Base-by-base conservation (phyloP, 129 eudicot genomes). In the Centella asiatica region DNA sequence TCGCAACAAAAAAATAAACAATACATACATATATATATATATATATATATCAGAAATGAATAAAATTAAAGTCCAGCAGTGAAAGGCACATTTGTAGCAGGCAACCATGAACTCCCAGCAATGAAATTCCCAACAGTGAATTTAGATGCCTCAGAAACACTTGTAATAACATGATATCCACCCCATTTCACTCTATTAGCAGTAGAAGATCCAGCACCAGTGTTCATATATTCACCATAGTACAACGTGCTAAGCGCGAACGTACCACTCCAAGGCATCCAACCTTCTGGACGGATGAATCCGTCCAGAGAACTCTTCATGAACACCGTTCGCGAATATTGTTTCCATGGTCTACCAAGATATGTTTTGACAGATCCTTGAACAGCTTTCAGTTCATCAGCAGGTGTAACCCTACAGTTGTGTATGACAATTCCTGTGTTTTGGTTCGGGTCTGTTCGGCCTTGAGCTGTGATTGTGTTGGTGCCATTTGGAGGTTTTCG, bases 361-460 rank as follows among this genome's bases (percentile, higher is more conserved):
- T 52, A 52, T 13, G 57, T 52, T 12, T 52, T 26, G 12, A 52
- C 57, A 5, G 57, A 52, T 2, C 33, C 57, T 25, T 51, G 57
- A 25, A 10, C 57, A 3, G 57, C 10, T 23, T 51, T 51, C 2
- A 51, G 57, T 51, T 51, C 57, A 0, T 24, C n/a, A 24, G 57
- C 31, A 9, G 57, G 57, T 52, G 33, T 52, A 13, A 52, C 14
- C 15, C 1, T 10, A 13, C 18, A 52, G 5, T 26, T 52, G 57
- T 52, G 57, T 2, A 52, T 52, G 12, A 52, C 57, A 52, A 52
- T 52, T 25, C 57, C 57, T 22, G 57, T 52, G 20, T 77, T 18
- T 3, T 52, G 57, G 8, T 52, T 52, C 20, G 33, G 57, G 26
- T 52, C 57, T 3, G 57, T 52, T 52, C 57, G 57, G 57, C 31